A percentile compares a stretch with the other conserved stretches of the same genome.
phyloP scores from a whole-genome alignment of 108 stramenopile genomes.

The Cyclotella cryptica region DNA sequence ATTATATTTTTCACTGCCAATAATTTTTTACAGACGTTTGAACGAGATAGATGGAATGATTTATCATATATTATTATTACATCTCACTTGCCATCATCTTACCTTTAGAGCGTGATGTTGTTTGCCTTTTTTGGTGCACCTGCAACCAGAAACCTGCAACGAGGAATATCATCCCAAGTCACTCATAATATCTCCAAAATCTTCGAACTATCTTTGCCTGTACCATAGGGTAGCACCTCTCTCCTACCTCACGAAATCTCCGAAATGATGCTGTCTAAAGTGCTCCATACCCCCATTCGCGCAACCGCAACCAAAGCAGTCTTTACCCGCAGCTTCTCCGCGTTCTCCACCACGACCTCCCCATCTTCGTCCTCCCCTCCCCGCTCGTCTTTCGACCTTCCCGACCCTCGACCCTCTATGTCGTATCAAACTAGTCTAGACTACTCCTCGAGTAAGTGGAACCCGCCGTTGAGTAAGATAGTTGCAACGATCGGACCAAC shows the following conservation, averaged over 20 bases:
- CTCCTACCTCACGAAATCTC: not conserved
- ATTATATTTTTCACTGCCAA: too few relatives aligned
- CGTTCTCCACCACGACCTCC: not conserved
- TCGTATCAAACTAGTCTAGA: constrained; percentile 49
- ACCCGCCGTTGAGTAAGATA: constrained; percentile 86
- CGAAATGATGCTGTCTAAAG: not conserved
- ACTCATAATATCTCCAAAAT: too few relatives aligned
- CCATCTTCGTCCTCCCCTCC: not conserved
- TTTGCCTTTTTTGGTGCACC: too few relatives aligned
- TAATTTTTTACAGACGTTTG: too few relatives aligned
- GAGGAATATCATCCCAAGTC: too few relatives aligned
- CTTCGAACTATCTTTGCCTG: too few relatives aligned
- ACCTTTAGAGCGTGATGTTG: too few relatives aligned
- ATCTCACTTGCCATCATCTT: too few relatives aligned
- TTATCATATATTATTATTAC: too few relatives aligned
- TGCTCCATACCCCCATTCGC: not conserved
- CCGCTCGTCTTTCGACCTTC: constrained; percentile 51
- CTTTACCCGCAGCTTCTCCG: not conserved
- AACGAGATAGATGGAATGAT: too few relatives aligned
- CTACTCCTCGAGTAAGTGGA: constrained; percentile 46
- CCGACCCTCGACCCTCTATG: constrained; percentile 49
- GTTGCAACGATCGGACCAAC: constrained; percentile 96
- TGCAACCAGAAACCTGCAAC: too few relatives aligned
- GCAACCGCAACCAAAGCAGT: not conserved
- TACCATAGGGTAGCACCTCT: too few relatives aligned